Percentiles rank a stretch among this genome's conserved stretches.
Conservation (phyloP, 140 eudicot genomes). For the Erigeron philadelphicus region DNA sequence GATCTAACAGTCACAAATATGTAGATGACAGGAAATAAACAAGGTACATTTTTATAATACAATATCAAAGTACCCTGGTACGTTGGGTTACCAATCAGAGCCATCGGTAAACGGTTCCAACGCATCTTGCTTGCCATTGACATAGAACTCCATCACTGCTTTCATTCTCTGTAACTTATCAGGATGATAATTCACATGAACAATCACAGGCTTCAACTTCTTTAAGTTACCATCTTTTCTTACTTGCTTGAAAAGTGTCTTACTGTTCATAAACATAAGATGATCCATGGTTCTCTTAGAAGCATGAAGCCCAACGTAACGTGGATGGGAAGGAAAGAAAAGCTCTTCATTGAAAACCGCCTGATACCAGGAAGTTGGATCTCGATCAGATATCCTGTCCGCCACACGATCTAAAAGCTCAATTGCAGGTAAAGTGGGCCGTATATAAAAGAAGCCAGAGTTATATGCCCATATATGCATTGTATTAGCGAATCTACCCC, state of each 20-base stretch:
- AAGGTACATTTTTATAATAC: background rate
- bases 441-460: slow-evolving; percentile 78
- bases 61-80: background rate
- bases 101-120: slow-evolving; percentile 85
- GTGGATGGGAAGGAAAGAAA: slow-evolving; percentile 80
- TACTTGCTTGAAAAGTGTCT: slow-evolving; percentile 74
- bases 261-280: slow-evolving; percentile 83
- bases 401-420: slow-evolving; percentile 90
- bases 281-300: slow-evolving; percentile 80
- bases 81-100: slow-evolving; percentile 38
- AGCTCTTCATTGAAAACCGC: slow-evolving; percentile 87
- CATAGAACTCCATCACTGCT: slow-evolving; percentile 73
- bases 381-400: slow-evolving; percentile 44
- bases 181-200: slow-evolving; percentile 90
- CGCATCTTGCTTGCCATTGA: slow-evolving; percentile 77
- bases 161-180: slow-evolving; percentile 79
- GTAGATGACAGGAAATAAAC: slow-evolving; percentile 4
- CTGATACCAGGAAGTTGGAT: slow-evolving; percentile 75
- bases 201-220: slow-evolving; percentile 75
- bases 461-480: slow-evolving; percentile 91
- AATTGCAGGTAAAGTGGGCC: slow-evolving; percentile 81
- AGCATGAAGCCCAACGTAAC: slow-evolving; percentile 85
- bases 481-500: slow-evolving; percentile 88
- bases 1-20: background rate
- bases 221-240: slow-evolving; percentile 56